phyloP scores from a whole-genome alignment of 2,329 filamentous ascomycete genomes.

The Penicillium sp. region DNA sequence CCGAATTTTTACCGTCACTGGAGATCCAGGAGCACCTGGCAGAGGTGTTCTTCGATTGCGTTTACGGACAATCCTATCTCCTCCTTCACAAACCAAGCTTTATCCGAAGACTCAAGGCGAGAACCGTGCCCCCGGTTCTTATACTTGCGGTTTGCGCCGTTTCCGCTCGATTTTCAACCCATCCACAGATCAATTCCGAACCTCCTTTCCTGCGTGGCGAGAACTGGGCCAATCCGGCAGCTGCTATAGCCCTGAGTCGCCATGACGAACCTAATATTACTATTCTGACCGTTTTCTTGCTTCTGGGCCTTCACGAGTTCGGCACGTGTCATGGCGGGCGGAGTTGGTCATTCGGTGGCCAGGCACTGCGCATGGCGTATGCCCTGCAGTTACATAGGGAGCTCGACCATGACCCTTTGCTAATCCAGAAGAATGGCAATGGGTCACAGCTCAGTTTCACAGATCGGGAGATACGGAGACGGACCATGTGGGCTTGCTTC shows the following conservation, averaged over 20 bases:
- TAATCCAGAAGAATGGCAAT: slow-evolving; percentile 47
- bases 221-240: slow-evolving; percentile 75
- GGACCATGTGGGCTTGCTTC: slow-evolving; percentile 98
- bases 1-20: slow-evolving; percentile 69
- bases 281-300: slow-evolving; percentile 78
- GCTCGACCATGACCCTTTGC: slow-evolving; percentile 66
- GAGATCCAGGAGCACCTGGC: slow-evolving; percentile 89
- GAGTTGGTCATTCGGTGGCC: slow-evolving; percentile 90
- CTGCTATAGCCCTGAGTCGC: slow-evolving; percentile 73
- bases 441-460: slow-evolving; percentile 69
- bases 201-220: slow-evolving; percentile 82
- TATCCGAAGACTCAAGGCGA: slow-evolving; percentile 69
- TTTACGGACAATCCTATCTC: slow-evolving; percentile 92
- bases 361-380: slow-evolving; percentile 94
- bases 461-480: slow-evolving; percentile 81
- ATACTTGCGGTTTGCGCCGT: slow-evolving; percentile 90
- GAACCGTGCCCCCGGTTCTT: slow-evolving; percentile 76
- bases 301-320: slow-evolving; percentile 88
- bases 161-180: slow-evolving; percentile 86
- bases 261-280: slow-evolving; percentile 96
- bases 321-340: slow-evolving; percentile 92
- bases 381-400: slow-evolving; percentile 89
- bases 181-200: slow-evolving; percentile 66
- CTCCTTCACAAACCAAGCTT: slow-evolving; percentile 94
- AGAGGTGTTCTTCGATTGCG: slow-evolving; percentile 88